Conservation (phyloP, 2,329 filamentous ascomycete species). For the Trichoderma sp. region DNA sequence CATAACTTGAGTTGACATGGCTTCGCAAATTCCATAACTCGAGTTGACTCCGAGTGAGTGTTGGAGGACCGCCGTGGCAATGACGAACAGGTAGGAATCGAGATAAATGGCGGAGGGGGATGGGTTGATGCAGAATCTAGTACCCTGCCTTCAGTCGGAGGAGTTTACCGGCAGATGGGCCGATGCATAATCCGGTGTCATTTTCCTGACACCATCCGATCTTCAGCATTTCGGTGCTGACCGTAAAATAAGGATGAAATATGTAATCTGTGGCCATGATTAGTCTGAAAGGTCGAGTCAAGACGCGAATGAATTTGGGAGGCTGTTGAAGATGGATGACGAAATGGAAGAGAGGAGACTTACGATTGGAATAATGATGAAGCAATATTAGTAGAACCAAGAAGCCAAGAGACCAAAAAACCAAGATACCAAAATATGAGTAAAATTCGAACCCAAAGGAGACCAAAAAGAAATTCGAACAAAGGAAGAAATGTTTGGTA, state of each 20-base stretch:
- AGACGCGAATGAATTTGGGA: background rate
- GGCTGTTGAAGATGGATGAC: background rate
- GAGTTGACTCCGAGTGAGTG: background rate
- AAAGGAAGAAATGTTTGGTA: background rate
- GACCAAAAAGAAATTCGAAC: too few species aligned
- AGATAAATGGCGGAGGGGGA: background rate
- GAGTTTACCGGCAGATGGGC: background rate
- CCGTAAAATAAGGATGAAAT: background rate
- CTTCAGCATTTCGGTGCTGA: background rate
- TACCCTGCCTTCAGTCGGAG: background rate
- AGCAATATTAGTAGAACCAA: background rate
- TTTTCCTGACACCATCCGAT: too few species aligned
- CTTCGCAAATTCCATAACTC: background rate
- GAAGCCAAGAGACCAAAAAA: too few species aligned
- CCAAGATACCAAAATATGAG: too few species aligned
- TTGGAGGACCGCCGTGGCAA: background rate
- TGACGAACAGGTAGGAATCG: background rate
- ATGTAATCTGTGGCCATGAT: background rate
- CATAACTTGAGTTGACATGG: background rate
- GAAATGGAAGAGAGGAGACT: background rate
- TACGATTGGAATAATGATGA: background rate
- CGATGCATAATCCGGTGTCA: too few species aligned
- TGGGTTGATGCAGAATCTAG: background rate
- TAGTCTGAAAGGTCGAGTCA: background rate
- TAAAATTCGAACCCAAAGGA: too few species aligned